phyloP scores from a whole-genome alignment of 139 green algal genomes.

The Chlamydomonas sphaeroides region DNA sequence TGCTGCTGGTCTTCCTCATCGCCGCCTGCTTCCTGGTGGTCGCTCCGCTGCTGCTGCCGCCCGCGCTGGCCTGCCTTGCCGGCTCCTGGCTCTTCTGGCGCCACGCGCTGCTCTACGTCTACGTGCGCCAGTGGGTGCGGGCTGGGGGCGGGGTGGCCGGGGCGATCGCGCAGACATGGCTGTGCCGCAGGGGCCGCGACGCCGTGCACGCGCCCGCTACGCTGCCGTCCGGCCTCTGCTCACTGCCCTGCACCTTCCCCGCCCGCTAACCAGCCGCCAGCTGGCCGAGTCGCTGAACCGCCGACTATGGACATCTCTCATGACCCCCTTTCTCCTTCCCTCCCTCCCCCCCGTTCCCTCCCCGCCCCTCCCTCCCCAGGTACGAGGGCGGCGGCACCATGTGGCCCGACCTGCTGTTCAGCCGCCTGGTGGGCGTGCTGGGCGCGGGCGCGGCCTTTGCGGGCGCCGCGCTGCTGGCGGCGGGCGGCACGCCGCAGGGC shows the following conservation, averaged over 20 bases:
- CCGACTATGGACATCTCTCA: too few species aligned
- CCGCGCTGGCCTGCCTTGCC: neutral
- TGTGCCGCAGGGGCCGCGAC: too few species aligned
- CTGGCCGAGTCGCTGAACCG: too few species aligned
- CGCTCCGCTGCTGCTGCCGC: constrained; percentile 22
- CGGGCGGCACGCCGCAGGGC: constrained; percentile 1
- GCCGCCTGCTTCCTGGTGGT: neutral
- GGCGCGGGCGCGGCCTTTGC: neutral
- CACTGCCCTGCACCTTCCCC: too few species aligned
- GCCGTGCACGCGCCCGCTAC: too few species aligned
- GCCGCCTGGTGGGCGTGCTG: neutral
- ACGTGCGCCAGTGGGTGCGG: constrained; percentile 15
- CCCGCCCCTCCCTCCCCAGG: neutral
- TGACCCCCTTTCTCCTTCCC: neutral
- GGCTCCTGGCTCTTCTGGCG: constrained; percentile 16
- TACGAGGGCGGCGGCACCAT: constrained; percentile 23
- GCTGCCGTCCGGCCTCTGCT: too few species aligned
- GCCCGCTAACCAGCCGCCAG: too few species aligned
- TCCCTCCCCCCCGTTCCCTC: neutral
- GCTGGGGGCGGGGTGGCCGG: too few species aligned
- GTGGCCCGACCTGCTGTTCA: constrained; percentile 11
- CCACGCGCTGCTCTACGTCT: constrained; percentile 12
- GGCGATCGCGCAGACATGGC: too few species aligned
- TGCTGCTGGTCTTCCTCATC: constrained; percentile 22
- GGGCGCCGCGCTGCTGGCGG: constrained; percentile 11